Evolutionary conservation across 2,329 filamentous ascomycete species (phyloP), one percentile per base, ranked within the genome.

Genomic region (Rutstroemia sp.): DNA sequence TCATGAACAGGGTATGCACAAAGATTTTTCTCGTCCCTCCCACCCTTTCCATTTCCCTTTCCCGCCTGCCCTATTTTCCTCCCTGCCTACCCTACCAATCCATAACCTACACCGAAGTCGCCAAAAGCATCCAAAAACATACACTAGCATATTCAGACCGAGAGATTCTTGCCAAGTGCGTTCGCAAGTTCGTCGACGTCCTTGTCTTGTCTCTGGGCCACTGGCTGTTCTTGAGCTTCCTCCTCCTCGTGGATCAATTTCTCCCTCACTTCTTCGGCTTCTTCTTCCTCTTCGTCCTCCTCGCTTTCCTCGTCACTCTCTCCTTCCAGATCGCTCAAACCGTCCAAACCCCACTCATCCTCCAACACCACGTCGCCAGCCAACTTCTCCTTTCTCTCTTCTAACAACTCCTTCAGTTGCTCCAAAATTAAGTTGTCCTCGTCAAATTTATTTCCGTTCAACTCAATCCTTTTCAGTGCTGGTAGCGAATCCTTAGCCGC

Each of bases 371-470:
- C 66, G 56, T 83, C 79, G 16, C 86, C 86, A 27, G 78, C 86
- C 3, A 82, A 67, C 63, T 87, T 83, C 69, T 92, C 88, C 74
- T 92, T 92, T 61, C 91, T 84, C 67, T 82, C 80, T 57, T 89
- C 86, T 25, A 96, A 77, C 27, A 94, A 75, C 51, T 84, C 81
- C 63, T 84, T 82, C 47, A 97, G 76, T 21, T 76, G 77, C 59
- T 82, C 73, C 44, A 96, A 79, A 27, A 82, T 82, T 48, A 81
- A 77, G 64, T 97, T 90, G 2, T 95, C 90, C 71, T 96, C 92
- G 8, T 81, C 77, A 65, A 99, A 96, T 69, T 90, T 94, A 76
- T 99, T 99, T 51, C 94, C 94, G 70, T 99, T 97, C 63, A 99
- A 76, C 74, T 97, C 94, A 50, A 99, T 82, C 66, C 92, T 86